phyloP scores from a whole-genome alignment of 2,329 filamentous ascomycete species.

The Chalara sp. region DNA sequence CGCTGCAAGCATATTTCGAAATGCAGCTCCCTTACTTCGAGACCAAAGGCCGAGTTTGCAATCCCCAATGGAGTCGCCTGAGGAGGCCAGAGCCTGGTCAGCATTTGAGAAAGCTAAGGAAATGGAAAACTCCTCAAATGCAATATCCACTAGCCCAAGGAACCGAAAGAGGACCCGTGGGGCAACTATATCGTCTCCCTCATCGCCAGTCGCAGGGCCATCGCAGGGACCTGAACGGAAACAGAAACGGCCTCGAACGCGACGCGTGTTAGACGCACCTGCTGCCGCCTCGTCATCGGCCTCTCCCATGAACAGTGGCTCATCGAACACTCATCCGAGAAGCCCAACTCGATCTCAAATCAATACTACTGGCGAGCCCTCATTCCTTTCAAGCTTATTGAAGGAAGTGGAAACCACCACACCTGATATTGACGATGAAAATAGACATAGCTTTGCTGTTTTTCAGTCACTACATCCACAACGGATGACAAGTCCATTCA shows the following conservation, averaged over 20 bases:
- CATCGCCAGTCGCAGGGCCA: slow-evolving; percentile 42
- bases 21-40: slow-evolving; percentile 57
- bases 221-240: slow-evolving; percentile 69
- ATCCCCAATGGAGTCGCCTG: slow-evolving; percentile 57
- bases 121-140: slow-evolving; percentile 37
- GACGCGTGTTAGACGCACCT: slow-evolving; percentile 51
- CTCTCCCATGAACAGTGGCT: slow-evolving; percentile 20
- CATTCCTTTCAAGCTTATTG: slow-evolving; percentile 78
- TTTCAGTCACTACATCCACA: slow-evolving; percentile 6
- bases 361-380: slow-evolving; percentile 50
- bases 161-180: slow-evolving; percentile 67
- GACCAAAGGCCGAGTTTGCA: slow-evolving; percentile 32
- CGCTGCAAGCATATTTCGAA: slow-evolving; percentile 48
- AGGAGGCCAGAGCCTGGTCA: slow-evolving; percentile 83
- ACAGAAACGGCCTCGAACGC: slow-evolving; percentile 79
- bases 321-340: slow-evolving; percentile 13
- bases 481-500: slow-evolving; percentile 26
- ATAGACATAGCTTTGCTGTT: slow-evolving; percentile 11
- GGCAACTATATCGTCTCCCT: slow-evolving; percentile 63
- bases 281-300: slow-evolving; percentile 34
- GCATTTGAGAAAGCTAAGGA: slow-evolving; percentile 81
- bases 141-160: slow-evolving; percentile 31
- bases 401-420: slow-evolving; percentile 73
- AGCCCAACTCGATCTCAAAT: slow-evolving; percentile 18
- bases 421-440: slow-evolving; percentile 46